These are phyloP conservation scores for Taiozyma sp. DNA, from an alignment of 1,139 yeast species.

Conservation along the genomic window DNA sequence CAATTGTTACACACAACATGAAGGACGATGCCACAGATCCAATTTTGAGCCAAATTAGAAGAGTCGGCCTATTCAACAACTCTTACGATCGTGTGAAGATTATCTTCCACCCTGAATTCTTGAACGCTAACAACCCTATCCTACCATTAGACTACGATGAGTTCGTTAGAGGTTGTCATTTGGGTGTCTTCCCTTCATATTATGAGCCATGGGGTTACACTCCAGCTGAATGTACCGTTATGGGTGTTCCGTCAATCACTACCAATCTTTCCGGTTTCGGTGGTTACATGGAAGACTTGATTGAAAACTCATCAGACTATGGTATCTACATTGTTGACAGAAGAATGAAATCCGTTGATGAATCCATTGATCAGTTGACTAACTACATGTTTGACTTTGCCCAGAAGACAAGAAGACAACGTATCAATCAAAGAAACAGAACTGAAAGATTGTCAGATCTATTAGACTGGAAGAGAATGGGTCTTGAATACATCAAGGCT, in stretches of 20 bases:
- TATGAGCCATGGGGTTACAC: constrained; percentile 99
- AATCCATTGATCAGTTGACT: constrained; percentile 85
- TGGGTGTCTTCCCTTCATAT: constrained; percentile 98
- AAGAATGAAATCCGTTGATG: constrained; percentile 90
- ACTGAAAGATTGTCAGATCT: constrained; percentile 91
- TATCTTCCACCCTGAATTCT: constrained; percentile 95
- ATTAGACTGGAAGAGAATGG: constrained; percentile 98
- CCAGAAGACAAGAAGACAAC: constrained; percentile 87
- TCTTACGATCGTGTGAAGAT: constrained; percentile 92
- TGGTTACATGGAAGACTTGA: constrained; percentile 96
- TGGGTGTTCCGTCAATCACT: constrained; percentile 99
- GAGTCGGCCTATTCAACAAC: constrained; percentile 85
- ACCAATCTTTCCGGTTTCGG: constrained; percentile 97
- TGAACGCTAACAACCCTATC: constrained; percentile 92
- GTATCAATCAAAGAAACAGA: constrained; percentile 96
- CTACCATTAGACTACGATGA: constrained; percentile 94
- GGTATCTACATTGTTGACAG: constrained; percentile 97
- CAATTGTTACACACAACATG: constrained; percentile 98
- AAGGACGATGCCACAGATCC: constrained; percentile 89
- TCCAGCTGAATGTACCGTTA: constrained; percentile 98
- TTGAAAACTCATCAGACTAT: constrained; percentile 91
- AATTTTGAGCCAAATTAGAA: constrained; percentile 84
- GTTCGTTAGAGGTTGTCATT: constrained; percentile 95
- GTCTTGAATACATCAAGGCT: constrained; percentile 92
- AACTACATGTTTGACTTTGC: constrained; percentile 89